Conservation (phyloP, 225 moss, liverwort and hornwort genomes). For the Anthoceros angustus region DNA sequence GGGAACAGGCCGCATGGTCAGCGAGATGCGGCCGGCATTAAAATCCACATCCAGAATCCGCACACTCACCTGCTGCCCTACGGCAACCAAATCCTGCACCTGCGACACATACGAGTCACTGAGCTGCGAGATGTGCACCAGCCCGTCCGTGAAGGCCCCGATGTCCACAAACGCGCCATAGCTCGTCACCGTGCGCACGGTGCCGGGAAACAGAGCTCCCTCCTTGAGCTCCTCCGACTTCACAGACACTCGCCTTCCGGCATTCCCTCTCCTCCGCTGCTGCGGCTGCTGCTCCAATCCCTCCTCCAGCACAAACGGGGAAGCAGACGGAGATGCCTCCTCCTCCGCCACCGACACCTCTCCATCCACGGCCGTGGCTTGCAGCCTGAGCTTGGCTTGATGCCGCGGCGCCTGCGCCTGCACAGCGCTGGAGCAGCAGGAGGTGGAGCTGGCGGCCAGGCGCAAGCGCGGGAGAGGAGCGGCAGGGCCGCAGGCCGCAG, state of each 20-base stretch:
- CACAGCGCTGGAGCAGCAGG: background rate
- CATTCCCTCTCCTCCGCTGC: background rate
- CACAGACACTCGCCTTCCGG: constrained; percentile 23
- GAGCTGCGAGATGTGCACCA: constrained; percentile 73
- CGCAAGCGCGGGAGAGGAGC: background rate
- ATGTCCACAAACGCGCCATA: constrained; percentile 90
- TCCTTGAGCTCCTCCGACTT: constrained; percentile 37
- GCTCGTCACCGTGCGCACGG: constrained; percentile 49
- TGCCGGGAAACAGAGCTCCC: constrained; percentile 64
- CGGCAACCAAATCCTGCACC: constrained; percentile 47
- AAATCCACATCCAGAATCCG: constrained; percentile 57
- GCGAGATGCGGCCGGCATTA: constrained; percentile 25
- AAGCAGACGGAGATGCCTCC: background rate
- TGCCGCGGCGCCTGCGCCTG: too few relatives aligned
- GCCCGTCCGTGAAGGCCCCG: constrained; percentile 82
- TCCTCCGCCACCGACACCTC: background rate
- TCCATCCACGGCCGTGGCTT: constrained; percentile 2
- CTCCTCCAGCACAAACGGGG: background rate
- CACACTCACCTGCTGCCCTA: constrained; percentile 72
- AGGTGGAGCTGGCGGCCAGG: background rate
- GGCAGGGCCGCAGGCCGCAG: background rate
- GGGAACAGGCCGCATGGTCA: background rate
- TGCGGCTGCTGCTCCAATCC: background rate
- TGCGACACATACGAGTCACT: constrained; percentile 43
- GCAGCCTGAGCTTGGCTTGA: background rate